A percentile compares a stretch with the other conserved stretches of the same genome.
These are phyloP conservation scores for Neurospora tetrasperma DNA, from an alignment of 495 filamentous ascomycete genomes.

Conservation along the genomic window DNA sequence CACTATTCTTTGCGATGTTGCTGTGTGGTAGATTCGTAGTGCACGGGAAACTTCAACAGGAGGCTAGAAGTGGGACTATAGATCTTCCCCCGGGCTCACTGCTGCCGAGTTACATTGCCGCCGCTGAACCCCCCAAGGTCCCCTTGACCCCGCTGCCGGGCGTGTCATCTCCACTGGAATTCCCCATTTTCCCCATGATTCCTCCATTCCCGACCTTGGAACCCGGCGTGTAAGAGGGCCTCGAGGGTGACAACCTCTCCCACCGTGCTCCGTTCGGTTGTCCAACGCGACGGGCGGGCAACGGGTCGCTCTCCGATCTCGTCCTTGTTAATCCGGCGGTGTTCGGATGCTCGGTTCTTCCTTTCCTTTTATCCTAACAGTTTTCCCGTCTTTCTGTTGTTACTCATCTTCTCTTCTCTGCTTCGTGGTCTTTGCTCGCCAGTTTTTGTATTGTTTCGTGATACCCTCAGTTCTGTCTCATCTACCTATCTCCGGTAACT, in stretches of 20 bases:
- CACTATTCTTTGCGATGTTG: not conserved
- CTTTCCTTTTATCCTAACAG: not conserved
- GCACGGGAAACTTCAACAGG: not conserved
- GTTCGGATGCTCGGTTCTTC: not conserved
- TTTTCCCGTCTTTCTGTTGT: not conserved
- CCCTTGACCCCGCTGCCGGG: slow-evolving; percentile 12
- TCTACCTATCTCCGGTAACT: too few relatives aligned
- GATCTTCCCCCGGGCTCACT: slow-evolving; percentile 8
- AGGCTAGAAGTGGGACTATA: not conserved
- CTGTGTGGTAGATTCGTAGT: not conserved
- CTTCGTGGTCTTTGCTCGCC: not conserved
- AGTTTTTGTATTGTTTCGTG: not conserved
- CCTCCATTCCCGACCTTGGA: not conserved
- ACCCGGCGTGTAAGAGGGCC: not conserved
- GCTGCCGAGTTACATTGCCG: slow-evolving; percentile 21
- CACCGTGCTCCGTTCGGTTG: not conserved
- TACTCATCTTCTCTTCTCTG: not conserved
- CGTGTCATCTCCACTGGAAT: slow-evolving; percentile 7
- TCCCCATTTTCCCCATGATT: slow-evolving; percentile 1
- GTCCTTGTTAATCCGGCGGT: not conserved
- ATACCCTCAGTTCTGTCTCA: not conserved
- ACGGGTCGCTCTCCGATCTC: not conserved
- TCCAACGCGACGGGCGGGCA: not conserved
- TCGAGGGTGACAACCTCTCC: not conserved
- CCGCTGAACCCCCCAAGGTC: slow-evolving; percentile 8